Percentiles rank a stretch among this genome's conserved stretches.
phyloP scores from a whole-genome alignment of 768 basidiomycete genomes.

The Amanita jacksonii region DNA sequence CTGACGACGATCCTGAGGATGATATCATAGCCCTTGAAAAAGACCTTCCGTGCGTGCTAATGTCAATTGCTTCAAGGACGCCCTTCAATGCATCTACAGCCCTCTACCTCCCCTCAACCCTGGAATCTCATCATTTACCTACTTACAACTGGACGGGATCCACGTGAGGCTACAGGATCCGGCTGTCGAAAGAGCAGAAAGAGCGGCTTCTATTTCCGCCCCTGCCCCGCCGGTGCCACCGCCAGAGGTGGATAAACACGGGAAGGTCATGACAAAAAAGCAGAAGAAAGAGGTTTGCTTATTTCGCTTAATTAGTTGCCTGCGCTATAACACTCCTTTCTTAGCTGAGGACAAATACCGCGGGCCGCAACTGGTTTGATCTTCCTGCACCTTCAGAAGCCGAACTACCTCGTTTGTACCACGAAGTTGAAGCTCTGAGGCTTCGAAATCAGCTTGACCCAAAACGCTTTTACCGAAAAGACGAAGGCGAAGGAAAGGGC shows the following conservation, averaged over 20 bases:
- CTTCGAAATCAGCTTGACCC: slow-evolving; percentile 85
- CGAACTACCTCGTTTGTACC: slow-evolving; percentile 68
- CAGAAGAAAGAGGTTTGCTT: slow-evolving; percentile 56
- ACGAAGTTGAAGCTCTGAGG: slow-evolving; percentile 82
- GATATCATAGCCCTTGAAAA: slow-evolving; percentile 44
- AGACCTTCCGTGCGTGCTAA: slow-evolving; percentile 25
- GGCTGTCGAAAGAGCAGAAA: slow-evolving; percentile 44
- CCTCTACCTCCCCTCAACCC: slow-evolving; percentile 58
- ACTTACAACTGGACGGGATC: slow-evolving; percentile 46
- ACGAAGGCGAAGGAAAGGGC: slow-evolving; percentile 77
- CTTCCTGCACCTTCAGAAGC: slow-evolving; percentile 75
- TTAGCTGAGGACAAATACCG: slow-evolving; percentile 61
- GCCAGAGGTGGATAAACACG: slow-evolving; percentile 47
- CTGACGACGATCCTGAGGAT: slow-evolving; percentile 28
- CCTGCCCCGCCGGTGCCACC: slow-evolving; percentile 59
- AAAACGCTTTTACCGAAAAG: slow-evolving; percentile 84
- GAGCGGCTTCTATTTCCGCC: slow-evolving; percentile 33
- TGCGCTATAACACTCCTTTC: background rate
- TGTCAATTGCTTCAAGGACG: slow-evolving; percentile 5
- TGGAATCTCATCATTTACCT: slow-evolving; percentile 51
- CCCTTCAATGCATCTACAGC: slow-evolving; percentile 21
- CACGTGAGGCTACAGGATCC: slow-evolving; percentile 48
- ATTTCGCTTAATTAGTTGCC: background rate
- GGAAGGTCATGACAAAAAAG: slow-evolving; percentile 62
- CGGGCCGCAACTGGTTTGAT: slow-evolving; percentile 83